These are phyloP conservation scores for Mimosa bimucronata DNA, from an alignment of 306 rosid genomes.

Conservation along the genomic window DNA sequence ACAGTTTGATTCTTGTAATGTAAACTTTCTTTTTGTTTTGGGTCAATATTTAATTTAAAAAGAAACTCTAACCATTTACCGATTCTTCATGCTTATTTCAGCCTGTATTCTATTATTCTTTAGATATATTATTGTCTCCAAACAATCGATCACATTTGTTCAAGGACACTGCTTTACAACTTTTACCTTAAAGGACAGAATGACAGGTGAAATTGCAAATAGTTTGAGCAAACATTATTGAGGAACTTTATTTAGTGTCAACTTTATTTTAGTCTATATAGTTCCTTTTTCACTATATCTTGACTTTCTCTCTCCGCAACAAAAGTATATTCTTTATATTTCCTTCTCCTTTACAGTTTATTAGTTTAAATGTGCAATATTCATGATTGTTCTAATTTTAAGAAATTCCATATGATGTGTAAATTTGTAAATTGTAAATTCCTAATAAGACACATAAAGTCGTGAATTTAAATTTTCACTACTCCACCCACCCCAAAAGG, in stretches of 20 bases:
- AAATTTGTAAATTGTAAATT: no score
- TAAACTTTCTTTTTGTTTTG: neutral
- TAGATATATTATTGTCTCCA: neutral
- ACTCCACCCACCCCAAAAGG: neutral
- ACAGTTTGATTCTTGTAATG: neutral
- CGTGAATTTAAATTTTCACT: no score
- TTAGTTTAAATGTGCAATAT: neutral
- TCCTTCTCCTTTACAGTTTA: neutral
- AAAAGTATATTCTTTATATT: neutral
- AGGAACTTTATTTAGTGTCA: neutral
- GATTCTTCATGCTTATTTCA: neutral
- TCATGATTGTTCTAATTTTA: neutral
- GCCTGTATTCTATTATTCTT: neutral
- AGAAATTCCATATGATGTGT: no score
- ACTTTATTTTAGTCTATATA: neutral
- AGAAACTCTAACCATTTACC: neutral
- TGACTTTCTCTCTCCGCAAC: neutral
- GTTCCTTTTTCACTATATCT: neutral
- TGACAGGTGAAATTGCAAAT: constrained; percentile 8
- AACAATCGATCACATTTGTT: neutral
- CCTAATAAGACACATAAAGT: no score
- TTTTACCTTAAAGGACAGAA: neutral
- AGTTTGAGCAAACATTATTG: neutral
- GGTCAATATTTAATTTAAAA: neutral
- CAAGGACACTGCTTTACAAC: neutral